phyloP scores from a whole-genome alignment of 2,329 filamentous ascomycete species.

The Calycina marina region DNA sequence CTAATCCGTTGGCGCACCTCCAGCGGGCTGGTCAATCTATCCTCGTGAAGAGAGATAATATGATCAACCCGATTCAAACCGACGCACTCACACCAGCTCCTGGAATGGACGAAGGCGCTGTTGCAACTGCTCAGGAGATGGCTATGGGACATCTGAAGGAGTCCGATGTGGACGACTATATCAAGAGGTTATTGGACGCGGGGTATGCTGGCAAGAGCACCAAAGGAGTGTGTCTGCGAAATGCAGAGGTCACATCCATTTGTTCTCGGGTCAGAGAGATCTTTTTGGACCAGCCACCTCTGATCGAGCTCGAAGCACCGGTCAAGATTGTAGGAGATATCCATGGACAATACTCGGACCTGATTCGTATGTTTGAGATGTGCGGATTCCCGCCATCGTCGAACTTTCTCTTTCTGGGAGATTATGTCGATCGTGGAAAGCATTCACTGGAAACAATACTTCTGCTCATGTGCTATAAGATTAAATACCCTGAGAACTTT shows the following conservation, averaged over 20 bases:
- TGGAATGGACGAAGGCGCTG: slow-evolving; percentile 30
- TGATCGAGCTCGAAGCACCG: slow-evolving; percentile 82
- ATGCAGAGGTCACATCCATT: slow-evolving; percentile 90
- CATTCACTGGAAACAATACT: slow-evolving; percentile 91
- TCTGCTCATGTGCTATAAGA: slow-evolving; percentile 85
- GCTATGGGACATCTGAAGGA: slow-evolving; percentile 85
- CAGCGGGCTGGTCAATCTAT: slow-evolving; percentile 79
- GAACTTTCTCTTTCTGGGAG: slow-evolving; percentile 88
- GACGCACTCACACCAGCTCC: slow-evolving; percentile 23
- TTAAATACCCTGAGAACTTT: slow-evolving; percentile 96
- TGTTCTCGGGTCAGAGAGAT: slow-evolving; percentile 80
- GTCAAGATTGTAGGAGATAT: slow-evolving; percentile 98
- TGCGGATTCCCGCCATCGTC: slow-evolving; percentile 85
- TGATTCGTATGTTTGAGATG: slow-evolving; percentile 97
- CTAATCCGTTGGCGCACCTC: slow-evolving; percentile 39
- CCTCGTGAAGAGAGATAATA: slow-evolving; percentile 57
- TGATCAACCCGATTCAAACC: slow-evolving; percentile 49
- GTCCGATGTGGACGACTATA: slow-evolving; percentile 93
- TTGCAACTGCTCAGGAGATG: slow-evolving; percentile 38
- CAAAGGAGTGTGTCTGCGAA: slow-evolving; percentile 93
- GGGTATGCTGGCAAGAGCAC: slow-evolving; percentile 95
- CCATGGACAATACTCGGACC: slow-evolving; percentile 89
- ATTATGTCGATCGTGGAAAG: slow-evolving; percentile 94
- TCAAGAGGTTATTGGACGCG: slow-evolving; percentile 83
- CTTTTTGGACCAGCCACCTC: slow-evolving; percentile 78